phyloP scores from a whole-genome alignment of 768 basidiomycete species.

The Calocybe cyanea region DNA sequence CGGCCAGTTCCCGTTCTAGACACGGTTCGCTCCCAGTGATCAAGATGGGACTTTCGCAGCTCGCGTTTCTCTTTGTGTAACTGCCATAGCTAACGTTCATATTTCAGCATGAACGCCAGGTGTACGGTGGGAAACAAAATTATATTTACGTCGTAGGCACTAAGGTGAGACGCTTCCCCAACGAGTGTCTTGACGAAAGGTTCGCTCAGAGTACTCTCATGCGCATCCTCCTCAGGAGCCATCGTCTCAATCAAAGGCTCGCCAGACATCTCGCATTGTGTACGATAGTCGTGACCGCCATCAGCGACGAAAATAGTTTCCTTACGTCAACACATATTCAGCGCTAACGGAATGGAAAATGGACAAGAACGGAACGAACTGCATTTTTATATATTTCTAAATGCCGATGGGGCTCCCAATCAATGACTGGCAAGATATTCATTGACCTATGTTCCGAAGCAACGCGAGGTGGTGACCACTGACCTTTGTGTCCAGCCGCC shows the following conservation, averaged over 20 bases:
- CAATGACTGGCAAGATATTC: slow-evolving; percentile 43
- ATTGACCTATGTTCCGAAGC: slow-evolving; percentile 6
- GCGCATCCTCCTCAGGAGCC: slow-evolving; percentile 29
- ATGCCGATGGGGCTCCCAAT: slow-evolving; percentile 59
- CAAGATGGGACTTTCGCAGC: slow-evolving; percentile 56
- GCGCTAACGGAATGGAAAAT: background rate
- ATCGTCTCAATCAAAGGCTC: slow-evolving; percentile 61
- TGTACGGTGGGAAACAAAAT: slow-evolving; percentile 11
- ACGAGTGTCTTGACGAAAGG: slow-evolving; percentile 43
- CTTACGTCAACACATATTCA: slow-evolving; percentile 24
- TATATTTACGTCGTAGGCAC: slow-evolving; percentile 37
- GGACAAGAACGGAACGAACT: slow-evolving; percentile 18
- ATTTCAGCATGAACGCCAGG: background rate
- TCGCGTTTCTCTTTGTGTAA: slow-evolving; percentile 47
- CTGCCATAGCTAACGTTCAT: slow-evolving; percentile 59
- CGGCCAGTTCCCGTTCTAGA: slow-evolving; percentile 56
- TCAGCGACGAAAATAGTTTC: slow-evolving; percentile 51
- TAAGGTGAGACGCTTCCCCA: slow-evolving; percentile 36
- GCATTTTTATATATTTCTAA: slow-evolving; percentile 44
- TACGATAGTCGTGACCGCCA: slow-evolving; percentile 43
- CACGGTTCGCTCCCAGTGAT: slow-evolving; percentile 56
- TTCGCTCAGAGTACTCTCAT: slow-evolving; percentile 28
- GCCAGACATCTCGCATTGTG: slow-evolving; percentile 40
- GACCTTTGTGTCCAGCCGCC: slow-evolving; percentile 48
- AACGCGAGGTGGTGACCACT: background rate